These are phyloP conservation scores for Tuber melanosporum DNA, from an alignment of 495 filamentous ascomycete species.

Conservation along the genomic window DNA sequence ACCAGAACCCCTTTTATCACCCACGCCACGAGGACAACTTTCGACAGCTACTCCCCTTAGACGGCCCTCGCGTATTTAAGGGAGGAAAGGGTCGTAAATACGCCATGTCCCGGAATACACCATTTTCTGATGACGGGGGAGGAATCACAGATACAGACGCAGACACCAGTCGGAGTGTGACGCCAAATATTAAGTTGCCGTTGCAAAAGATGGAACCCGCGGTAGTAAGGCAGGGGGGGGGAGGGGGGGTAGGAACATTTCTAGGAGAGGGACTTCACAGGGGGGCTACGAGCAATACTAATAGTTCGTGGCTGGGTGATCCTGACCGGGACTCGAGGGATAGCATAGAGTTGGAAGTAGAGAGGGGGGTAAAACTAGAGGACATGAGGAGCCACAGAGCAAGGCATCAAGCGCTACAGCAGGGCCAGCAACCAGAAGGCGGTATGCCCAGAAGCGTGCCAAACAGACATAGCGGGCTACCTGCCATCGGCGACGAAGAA, in stretches of 20 bases:
- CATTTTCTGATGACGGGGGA: conserved; percentile 13
- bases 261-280: conserved; percentile 3
- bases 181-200: conserved; percentile 31
- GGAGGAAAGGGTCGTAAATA: conserved; percentile 1
- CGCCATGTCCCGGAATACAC: not conserved
- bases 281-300: conserved; percentile 22
- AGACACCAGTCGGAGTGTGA: conserved; percentile 26
- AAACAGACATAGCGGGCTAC: not conserved
- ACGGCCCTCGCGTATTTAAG: conserved; percentile 21
- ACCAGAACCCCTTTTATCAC: not conserved
- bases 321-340: conserved; percentile 26
- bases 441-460: not conserved
- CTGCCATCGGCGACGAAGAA: conserved; percentile 22
- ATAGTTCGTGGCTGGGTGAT: conserved; percentile 18
- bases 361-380: conserved; percentile 17
- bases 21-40: not conserved
- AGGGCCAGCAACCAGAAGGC: conserved; percentile 7
- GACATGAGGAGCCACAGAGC: conserved; percentile 15
- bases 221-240: not conserved
- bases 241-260: not conserved
- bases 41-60: conserved; percentile 11
- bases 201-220: conserved; percentile 28
- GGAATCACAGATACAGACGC: conserved; percentile 21
- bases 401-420: conserved; percentile 2
- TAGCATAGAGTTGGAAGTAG: conserved; percentile 13